phyloP scores from a whole-genome alignment of 352 stramenopile species.

The Plasmopara halstedii region DNA sequence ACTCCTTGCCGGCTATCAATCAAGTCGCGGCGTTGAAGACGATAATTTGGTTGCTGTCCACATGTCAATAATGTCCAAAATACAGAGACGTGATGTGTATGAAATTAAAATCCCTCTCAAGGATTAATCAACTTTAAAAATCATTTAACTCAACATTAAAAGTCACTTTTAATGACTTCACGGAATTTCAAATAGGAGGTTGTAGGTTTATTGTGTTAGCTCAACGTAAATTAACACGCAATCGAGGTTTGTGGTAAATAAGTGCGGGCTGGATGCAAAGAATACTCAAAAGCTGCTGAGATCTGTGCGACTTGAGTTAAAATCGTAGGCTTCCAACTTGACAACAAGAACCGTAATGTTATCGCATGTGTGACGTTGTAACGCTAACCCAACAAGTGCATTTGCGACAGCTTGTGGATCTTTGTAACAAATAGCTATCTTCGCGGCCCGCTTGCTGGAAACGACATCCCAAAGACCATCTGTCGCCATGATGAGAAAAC shows the following conservation, averaged over 20 bases:
- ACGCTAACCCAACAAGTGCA: slow-evolving; percentile 48
- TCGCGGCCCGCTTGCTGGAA: slow-evolving; percentile 51
- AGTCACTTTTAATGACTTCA: too few relatives aligned
- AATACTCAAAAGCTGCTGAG: slow-evolving; percentile 10
- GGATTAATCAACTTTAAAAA: too few relatives aligned
- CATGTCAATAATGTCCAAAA: too few relatives aligned
- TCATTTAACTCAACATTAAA: too few relatives aligned
- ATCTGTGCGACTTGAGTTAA: slow-evolving; percentile 20
- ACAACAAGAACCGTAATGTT: slow-evolving; percentile 78
- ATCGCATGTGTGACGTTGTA: slow-evolving; percentile 51
- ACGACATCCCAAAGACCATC: slow-evolving; percentile 84
- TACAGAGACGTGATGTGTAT: too few relatives aligned
- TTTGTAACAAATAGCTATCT: slow-evolving; percentile 38
- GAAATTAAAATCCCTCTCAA: too few relatives aligned
- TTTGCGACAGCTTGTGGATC: slow-evolving; percentile 53
- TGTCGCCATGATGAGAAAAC: slow-evolving; percentile 72
- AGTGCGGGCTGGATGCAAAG: slow-evolving; percentile 3
- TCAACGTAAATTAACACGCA: too few relatives aligned
- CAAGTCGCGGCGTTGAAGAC: too few relatives aligned
- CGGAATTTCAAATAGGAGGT: too few relatives aligned
- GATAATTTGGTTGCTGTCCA: too few relatives aligned
- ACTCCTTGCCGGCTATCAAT: too few relatives aligned
- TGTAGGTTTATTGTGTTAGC: too few relatives aligned
- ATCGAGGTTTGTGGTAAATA: slow-evolving; percentile 15
- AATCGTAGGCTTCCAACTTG: slow-evolving; percentile 49